Percentiles rank a stretch among this genome's conserved stretches.
phyloP scores from a whole-genome alignment of 2,329 filamentous ascomycete species.

The Fusarium albosuccineum region DNA sequence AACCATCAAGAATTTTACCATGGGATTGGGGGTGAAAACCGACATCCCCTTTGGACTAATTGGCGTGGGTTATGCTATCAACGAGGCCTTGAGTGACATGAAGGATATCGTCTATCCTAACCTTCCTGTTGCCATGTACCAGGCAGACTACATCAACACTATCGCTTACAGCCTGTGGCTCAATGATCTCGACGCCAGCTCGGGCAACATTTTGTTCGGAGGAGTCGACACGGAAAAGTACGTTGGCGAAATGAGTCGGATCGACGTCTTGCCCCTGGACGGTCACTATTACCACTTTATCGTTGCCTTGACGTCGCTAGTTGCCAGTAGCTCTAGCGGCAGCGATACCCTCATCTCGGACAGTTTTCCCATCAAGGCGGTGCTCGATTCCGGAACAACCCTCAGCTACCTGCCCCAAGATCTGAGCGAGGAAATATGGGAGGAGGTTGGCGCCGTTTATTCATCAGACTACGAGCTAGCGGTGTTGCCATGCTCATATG shows the following conservation, averaged over 20 bases:
- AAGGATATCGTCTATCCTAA: slow-evolving; percentile 62
- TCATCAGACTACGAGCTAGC: slow-evolving; percentile 53
- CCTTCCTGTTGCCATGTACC: slow-evolving; percentile 73
- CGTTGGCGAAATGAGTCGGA: slow-evolving; percentile 69
- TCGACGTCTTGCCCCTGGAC: slow-evolving; percentile 65
- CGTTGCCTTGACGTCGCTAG: slow-evolving; percentile 62
- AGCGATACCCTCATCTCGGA: slow-evolving; percentile 59
- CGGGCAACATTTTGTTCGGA: slow-evolving; percentile 81
- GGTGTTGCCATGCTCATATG: slow-evolving; percentile 64
- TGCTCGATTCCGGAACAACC: slow-evolving; percentile 83
- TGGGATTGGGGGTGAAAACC: slow-evolving; percentile 68
- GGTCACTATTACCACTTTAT: slow-evolving; percentile 60
- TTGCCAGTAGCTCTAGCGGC: slow-evolving; percentile 63
- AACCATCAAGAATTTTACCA: slow-evolving; percentile 67
- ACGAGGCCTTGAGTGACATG: slow-evolving; percentile 59
- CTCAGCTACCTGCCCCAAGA: slow-evolving; percentile 76
- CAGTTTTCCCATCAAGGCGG: slow-evolving; percentile 66
- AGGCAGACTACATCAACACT: slow-evolving; percentile 73
- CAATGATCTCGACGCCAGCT: slow-evolving; percentile 69
- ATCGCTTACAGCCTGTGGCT: slow-evolving; percentile 80
- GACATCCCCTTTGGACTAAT: slow-evolving; percentile 69
- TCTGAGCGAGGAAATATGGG: slow-evolving; percentile 66
- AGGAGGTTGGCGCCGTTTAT: slow-evolving; percentile 67
- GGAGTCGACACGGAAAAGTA: slow-evolving; percentile 85
- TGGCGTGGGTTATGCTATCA: slow-evolving; percentile 70